Evolutionary conservation across 768 basidiomycete species (phyloP).

Genomic region (Podaxis mareebaensis): DNA sequence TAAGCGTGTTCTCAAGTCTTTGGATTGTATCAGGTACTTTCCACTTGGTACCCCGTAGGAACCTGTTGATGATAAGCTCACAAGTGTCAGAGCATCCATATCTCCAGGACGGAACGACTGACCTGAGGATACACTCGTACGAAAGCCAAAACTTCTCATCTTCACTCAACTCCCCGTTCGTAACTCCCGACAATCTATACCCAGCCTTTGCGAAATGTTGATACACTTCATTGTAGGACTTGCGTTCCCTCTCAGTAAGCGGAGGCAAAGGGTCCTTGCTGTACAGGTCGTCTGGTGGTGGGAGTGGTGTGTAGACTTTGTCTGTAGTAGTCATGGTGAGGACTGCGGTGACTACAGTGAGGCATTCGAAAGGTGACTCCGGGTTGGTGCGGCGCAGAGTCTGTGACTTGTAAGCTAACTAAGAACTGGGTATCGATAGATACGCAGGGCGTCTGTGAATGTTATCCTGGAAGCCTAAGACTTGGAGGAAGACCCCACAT

Average conservation of each 20-base stretch:
- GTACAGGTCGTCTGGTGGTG: constrained; percentile 26
- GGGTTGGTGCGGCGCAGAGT: too few relatives aligned
- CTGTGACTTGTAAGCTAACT: too few relatives aligned
- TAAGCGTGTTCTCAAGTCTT: constrained; percentile 66
- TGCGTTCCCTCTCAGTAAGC: constrained; percentile 42
- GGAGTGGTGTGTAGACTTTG: constrained; percentile 33
- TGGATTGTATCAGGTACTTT: constrained; percentile 53
- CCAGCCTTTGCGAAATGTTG: constrained; percentile 50
- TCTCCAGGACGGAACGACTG: constrained; percentile 1
- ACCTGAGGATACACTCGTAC: constrained; percentile 68
- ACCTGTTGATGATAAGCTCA: constrained; percentile 35
- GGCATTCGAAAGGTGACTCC: background rate
- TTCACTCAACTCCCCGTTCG: constrained; percentile 47
- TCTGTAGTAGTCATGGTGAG: constrained; percentile 14
- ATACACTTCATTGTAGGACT: constrained; percentile 50
- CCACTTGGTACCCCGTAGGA: constrained; percentile 76
- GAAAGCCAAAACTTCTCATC: constrained; percentile 77
- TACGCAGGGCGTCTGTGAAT: too few relatives aligned
- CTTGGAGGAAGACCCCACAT: too few relatives aligned
- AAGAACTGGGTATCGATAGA: too few relatives aligned
- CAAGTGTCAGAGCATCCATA: background rate
- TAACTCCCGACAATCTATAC: constrained; percentile 49
- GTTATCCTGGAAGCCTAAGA: too few relatives aligned
- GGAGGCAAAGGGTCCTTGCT: constrained; percentile 28
- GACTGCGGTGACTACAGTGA: background rate